Base-by-base conservation (phyloP, 805 yeast genomes). In the Hanseniaspora mollemarum region DNA sequence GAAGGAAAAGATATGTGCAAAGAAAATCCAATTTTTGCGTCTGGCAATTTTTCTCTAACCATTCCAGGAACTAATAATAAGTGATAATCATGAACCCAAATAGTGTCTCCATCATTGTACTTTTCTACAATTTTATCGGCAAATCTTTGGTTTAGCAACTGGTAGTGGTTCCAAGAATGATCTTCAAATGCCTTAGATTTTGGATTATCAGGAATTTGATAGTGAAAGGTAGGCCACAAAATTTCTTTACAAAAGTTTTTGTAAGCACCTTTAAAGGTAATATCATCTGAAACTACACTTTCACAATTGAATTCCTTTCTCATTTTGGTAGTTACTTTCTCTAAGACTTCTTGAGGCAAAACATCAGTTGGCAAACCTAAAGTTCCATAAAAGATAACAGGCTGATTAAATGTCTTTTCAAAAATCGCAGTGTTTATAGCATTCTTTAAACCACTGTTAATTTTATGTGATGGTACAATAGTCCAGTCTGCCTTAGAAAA, bases 41-140 rank as follows among this genome's bases (percentile, higher is more conserved):
- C 64, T 4, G 96, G 96, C 21, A 87, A 63, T 55, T 72, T 67
- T 53, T 78, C 72, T 54, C 96, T 74, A 3, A 90, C 74, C 90
- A 90, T 81, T 50, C 72, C 73, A 0, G 97, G 96, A 1, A 88
- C 86, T 39, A 90, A 68, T 68, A 92, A 72, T 54, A 90, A 70
- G 66, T 92, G 97, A 62, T 90, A 90, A 65, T 90, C 98, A 63
- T 90, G 95, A 49, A 90, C 72, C 97, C 97, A 92, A 54, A 90
- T 73, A 37, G 78, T 70, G 62, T 90, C 95, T 38, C 83, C 87
- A 0, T 73, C 74, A 57, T 79, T 77, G 64, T 90, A 88, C 1
- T 71, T 67, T 33, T 72, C 74, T 2, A 83, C 76, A 42, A 90
- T 72, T 56, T 75, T 76, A 51, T 87, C 84, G 0, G 97, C 96